These are phyloP conservation scores for Extremus antarcticus DNA, from an alignment of 495 filamentous ascomycete genomes.

Conservation along the genomic window DNA sequence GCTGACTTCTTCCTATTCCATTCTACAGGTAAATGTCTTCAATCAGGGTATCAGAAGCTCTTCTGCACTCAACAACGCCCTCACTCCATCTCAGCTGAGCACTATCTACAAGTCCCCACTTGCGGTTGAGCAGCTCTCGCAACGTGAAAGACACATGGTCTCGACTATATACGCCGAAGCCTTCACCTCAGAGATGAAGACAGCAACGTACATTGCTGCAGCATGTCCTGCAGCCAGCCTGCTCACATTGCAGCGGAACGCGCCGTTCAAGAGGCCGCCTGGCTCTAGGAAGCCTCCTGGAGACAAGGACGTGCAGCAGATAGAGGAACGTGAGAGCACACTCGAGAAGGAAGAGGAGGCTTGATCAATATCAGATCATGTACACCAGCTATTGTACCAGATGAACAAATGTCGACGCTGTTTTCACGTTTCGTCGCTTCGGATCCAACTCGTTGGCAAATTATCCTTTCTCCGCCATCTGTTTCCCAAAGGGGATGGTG, in stretches of 20 bases:
- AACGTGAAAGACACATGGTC: background rate
- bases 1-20: no score
- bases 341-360: no score
- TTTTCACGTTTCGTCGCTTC: no score
- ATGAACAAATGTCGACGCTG: no score
- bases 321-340: no score
- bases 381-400: no score
- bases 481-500: no score
- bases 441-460: no score
- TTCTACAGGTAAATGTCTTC: no score
- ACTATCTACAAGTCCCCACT: slow-evolving; percentile 1
- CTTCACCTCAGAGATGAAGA: slow-evolving; percentile 4
- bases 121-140: slow-evolving; percentile 1
- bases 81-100: slow-evolving; percentile 1
- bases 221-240: slow-evolving; percentile 2
- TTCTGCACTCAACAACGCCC: background rate
- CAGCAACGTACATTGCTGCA: slow-evolving; percentile 6
- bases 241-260: background rate
- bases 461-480: no score
- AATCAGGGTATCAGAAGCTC: background rate
- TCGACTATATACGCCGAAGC: slow-evolving; percentile 2
- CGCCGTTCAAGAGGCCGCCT: background rate
- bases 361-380: no score
- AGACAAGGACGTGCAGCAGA: no score
- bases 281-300: background rate